Percentiles rank a stretch among this genome's conserved stretches.
Conservation (phyloP, 306 rosid genomes). For the Cicer pinnatifidum region DNA sequence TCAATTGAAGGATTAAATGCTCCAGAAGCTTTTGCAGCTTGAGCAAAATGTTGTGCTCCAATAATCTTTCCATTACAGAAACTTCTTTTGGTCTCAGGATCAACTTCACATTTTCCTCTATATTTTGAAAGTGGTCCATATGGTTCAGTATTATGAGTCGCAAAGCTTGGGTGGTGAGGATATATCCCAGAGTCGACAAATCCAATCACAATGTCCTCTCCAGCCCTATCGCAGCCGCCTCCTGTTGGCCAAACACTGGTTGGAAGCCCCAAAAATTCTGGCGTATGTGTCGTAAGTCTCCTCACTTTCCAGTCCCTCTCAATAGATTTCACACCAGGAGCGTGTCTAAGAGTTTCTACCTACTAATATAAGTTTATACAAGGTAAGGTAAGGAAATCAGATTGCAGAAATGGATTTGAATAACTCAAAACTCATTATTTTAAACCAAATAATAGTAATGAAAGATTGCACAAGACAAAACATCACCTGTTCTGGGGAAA, state of each 20-base stretch:
- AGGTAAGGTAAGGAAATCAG: conserved; percentile 47
- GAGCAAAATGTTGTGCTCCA: conserved; percentile 99
- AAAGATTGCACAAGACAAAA: conserved; percentile 38
- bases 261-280: conserved; percentile 97
- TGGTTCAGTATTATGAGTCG: conserved; percentile 68
- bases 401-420: conserved; percentile 42
- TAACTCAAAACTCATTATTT: conserved; percentile 13
- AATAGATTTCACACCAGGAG: conserved; percentile 90
- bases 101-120: conserved; percentile 94
- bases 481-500: conserved; percentile 93
- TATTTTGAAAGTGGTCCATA: conserved; percentile 85
- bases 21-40: conserved; percentile 98
- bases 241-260: conserved; percentile 99
- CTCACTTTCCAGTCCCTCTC: conserved; percentile 94
- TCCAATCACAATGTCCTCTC: conserved; percentile 94
- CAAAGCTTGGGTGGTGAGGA: conserved; percentile 93
- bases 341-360: conserved; percentile 88
- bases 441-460: conserved; percentile 23
- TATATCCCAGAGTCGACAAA: conserved; percentile 96
- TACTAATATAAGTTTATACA: conserved; percentile 65
- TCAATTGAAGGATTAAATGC: conserved; percentile 83
- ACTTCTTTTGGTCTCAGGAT: conserved; percentile 76
- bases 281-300: conserved; percentile 94
- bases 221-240: conserved; percentile 94
- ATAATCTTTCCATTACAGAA: conserved; percentile 97